Evolutionary conservation across 108 stramenopile species (phyloP).

Genomic region (Cyclotella kingstonii): DNA sequence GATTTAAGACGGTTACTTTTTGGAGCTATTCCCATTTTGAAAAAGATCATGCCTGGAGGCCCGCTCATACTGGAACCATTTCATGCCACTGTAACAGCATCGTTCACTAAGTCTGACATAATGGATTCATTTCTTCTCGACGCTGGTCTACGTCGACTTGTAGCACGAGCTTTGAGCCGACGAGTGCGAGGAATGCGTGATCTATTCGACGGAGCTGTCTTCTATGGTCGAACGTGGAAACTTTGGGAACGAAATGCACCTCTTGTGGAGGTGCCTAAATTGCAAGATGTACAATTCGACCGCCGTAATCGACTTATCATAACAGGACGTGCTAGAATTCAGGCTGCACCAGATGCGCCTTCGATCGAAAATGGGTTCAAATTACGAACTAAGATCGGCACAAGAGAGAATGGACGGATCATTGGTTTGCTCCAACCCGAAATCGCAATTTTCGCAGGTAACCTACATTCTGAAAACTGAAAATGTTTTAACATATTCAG

Average conservation of each 20-base stretch:
- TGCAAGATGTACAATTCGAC: constrained; percentile 83
- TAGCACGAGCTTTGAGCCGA: constrained; percentile 67
- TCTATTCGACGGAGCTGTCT: constrained; percentile 79
- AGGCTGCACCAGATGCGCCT: constrained; percentile 42
- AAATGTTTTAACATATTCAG: too few species aligned
- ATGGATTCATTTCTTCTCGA: constrained; percentile 75
- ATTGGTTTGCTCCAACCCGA: constrained; percentile 77
- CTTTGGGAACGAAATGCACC: constrained; percentile 63
- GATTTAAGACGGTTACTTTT: constrained; percentile 77
- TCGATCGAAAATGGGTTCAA: constrained; percentile 83
- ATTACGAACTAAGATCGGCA: constrained; percentile 81
- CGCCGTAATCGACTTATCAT: constrained; percentile 64
- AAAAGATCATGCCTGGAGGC: constrained; percentile 78
- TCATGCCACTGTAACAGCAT: constrained; percentile 70
- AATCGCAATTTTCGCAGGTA: constrained; percentile 63
- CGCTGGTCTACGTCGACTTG: constrained; percentile 68
- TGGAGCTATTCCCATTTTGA: constrained; percentile 71
- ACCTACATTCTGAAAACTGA: too few species aligned
- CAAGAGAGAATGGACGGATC: constrained; percentile 61
- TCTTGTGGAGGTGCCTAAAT: constrained; percentile 68
- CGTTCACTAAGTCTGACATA: constrained; percentile 79
- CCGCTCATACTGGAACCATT: constrained; percentile 84
- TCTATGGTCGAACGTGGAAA: constrained; percentile 82
- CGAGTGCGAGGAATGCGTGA: constrained; percentile 77
- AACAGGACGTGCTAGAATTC: constrained; percentile 75